Evolutionary conservation across 2,329 filamentous ascomycete genomes (phyloP), one percentile per base, ranked within the genome.

Genomic region (Rachicladosporium sp.): DNA sequence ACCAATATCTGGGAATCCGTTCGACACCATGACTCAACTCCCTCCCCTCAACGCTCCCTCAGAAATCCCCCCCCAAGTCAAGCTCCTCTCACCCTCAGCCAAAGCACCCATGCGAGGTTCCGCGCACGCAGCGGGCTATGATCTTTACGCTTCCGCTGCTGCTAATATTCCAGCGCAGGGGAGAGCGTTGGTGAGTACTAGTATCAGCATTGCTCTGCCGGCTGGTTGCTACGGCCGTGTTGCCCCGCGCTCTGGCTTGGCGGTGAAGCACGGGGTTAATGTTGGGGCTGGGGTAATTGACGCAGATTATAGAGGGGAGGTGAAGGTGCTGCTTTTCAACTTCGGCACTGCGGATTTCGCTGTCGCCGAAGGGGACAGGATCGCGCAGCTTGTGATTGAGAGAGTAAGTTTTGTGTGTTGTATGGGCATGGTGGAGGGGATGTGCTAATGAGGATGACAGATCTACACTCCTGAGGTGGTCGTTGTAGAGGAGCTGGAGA

Each of bases 241-340:
- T 40, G 88, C 88, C 3, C 88, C 88, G 7, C 82, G 88, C 48
- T 93, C 84, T n/a, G 87, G 87, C 35, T 79, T 94, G 29, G 89
- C 89, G 2, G 72, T 35, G 44, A 98, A 98, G 69, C 78, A 96
- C 67, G 91, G 88, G 65, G 96, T 98, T 60, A 86, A 95, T 62
- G 91, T 84, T 0, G 87, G 93, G 46, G 91, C 91, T 0, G 91
- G 91, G 39, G 91, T 98, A 48, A 96, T 98, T 53, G 91, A 98
- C 62, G 87, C 89, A 29, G 91, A 98, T 64, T 98, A 98, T 69
- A 76, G 91, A 29, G 91, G 91, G 12, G 83, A 83, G 50, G 81
- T 98, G 54, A 94, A 93, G 70, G 82, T 98, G 19, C 72, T 98
- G 49, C 75, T 98, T 38, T 96, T 96, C 64, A 98, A 98, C 67